phyloP scores from a whole-genome alignment of 805 yeast genomes.

The Candida alai region DNA sequence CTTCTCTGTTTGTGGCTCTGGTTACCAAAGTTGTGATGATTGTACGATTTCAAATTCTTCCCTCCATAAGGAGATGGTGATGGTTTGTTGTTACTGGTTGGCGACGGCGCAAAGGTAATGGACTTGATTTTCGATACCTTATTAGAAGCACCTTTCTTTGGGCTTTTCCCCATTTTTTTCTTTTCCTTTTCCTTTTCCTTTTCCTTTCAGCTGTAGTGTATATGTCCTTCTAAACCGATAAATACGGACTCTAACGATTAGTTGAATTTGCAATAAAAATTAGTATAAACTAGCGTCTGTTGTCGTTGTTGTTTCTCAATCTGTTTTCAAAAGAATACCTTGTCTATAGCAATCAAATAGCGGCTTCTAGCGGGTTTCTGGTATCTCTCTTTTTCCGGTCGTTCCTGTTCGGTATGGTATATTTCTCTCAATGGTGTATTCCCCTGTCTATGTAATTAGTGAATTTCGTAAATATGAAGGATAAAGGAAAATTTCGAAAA shows the following conservation, averaged over 20 bases:
- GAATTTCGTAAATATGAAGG: neutral
- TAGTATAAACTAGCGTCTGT: too few relatives aligned
- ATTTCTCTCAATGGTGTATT: neutral
- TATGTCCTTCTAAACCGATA: too few relatives aligned
- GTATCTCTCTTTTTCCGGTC: too few relatives aligned
- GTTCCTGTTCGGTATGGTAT: too few relatives aligned
- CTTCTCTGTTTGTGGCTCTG: slow-evolving; percentile 20
- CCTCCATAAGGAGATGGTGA: slow-evolving; percentile 21
- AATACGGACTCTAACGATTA: too few relatives aligned
- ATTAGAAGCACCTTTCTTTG: slow-evolving; percentile 3
- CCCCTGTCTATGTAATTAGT: slow-evolving; percentile 3
- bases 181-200: too few relatives aligned
- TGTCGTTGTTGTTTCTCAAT: too few relatives aligned
- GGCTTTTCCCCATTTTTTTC: slow-evolving; percentile 8
- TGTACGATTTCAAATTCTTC: slow-evolving; percentile 27
- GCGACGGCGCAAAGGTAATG: neutral
- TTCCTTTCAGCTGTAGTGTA: too few relatives aligned
- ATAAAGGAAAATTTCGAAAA: slow-evolving; percentile 3
- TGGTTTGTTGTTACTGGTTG: neutral
- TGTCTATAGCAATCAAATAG: too few relatives aligned
- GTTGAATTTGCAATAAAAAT: too few relatives aligned
- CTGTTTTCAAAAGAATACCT: too few relatives aligned
- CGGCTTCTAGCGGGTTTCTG: too few relatives aligned
- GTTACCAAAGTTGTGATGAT: slow-evolving; percentile 12
- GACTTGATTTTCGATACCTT: slow-evolving; percentile 2